Percentiles rank a stretch among this genome's conserved stretches.
Evolutionary conservation across 257 asterid species (phyloP).

Genomic region (Leonotis leonurus): DNA sequence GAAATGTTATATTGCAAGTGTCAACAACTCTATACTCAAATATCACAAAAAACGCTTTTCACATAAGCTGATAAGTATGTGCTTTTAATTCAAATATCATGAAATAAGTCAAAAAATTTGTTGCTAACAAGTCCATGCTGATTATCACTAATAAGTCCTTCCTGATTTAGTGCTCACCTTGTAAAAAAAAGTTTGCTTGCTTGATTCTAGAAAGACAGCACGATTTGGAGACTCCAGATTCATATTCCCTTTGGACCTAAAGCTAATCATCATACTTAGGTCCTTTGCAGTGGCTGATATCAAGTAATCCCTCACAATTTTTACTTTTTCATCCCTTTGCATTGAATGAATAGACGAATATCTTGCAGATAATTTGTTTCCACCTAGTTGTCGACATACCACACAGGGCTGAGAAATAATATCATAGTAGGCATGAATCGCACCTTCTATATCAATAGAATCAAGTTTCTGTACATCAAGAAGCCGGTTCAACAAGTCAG

Average conservation of each 20-base stretch:
- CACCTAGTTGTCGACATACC: slow-evolving; percentile 44
- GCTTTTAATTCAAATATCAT: too few relatives aligned
- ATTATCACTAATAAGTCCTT: background rate
- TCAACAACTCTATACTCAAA: background rate
- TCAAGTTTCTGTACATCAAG: slow-evolving; percentile 91
- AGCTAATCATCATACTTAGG: slow-evolving; percentile 86
- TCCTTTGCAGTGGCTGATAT: slow-evolving; percentile 96
- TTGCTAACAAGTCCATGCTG: background rate
- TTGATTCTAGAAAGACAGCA: slow-evolving; percentile 51
- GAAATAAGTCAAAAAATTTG: too few relatives aligned
- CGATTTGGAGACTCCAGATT: slow-evolving; percentile 38
- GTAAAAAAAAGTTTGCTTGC: slow-evolving; percentile 67
- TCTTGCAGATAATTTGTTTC: slow-evolving; percentile 32
- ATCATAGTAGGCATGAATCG: slow-evolving; percentile 83
- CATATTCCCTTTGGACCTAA: slow-evolving; percentile 40
- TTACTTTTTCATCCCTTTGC: slow-evolving; percentile 51
- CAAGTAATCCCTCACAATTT: slow-evolving; percentile 68
- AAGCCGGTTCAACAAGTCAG: slow-evolving; percentile 61
- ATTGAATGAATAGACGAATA: slow-evolving; percentile 56
- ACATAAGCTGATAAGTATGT: too few relatives aligned
- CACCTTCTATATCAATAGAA: slow-evolving; percentile 76
- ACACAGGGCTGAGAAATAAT: slow-evolving; percentile 58
- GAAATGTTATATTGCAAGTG: background rate
- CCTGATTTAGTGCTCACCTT: slow-evolving; percentile 43
- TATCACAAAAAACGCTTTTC: too few relatives aligned